Conservation (phyloP, 257 asterid genomes). For the Capsicum rhomboideum region DNA sequence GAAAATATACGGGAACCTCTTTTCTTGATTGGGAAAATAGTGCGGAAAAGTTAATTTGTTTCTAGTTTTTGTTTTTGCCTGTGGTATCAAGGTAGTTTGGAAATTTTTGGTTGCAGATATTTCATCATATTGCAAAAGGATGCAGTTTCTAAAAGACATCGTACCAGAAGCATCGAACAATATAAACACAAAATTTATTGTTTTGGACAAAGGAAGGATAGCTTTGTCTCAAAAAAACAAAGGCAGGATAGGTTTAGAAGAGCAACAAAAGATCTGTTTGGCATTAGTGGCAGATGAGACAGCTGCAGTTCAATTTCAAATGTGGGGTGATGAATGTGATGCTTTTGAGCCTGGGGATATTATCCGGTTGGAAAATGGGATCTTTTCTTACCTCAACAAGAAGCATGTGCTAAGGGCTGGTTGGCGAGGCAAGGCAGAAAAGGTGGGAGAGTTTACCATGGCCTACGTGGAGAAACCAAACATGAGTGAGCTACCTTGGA, state of each 20-base stretch:
- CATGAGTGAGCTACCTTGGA: conserved; percentile 61
- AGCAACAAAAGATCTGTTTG: conserved; percentile 36
- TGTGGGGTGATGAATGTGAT: conserved; percentile 73
- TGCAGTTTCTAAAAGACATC: conserved; percentile 36
- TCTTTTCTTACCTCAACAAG: conserved; percentile 43
- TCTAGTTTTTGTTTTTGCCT: neutral
- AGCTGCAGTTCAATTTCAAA: conserved; percentile 77
- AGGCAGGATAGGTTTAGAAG: conserved; percentile 24
- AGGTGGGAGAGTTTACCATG: conserved; percentile 59
- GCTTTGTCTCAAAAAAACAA: conserved; percentile 17
- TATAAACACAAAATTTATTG: conserved; percentile 41
- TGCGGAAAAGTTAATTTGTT: neutral
- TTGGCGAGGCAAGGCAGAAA: conserved; percentile 50
- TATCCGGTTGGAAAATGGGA: conserved; percentile 38
- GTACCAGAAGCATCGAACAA: conserved; percentile 64
- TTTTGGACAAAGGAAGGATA: conserved; percentile 51
- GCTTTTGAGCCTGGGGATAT: conserved; percentile 59
- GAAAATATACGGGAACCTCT: neutral
- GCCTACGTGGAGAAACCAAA: conserved; percentile 68
- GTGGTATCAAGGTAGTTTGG: neutral
- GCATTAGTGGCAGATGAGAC: conserved; percentile 77
- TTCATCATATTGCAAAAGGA: neutral
- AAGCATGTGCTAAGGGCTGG: conserved; percentile 57
- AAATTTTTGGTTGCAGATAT: conserved; percentile 1
- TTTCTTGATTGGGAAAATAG: neutral